Conservation (phyloP, 2,329 filamentous ascomycete species). For the Colletotrichum filicis region DNA sequence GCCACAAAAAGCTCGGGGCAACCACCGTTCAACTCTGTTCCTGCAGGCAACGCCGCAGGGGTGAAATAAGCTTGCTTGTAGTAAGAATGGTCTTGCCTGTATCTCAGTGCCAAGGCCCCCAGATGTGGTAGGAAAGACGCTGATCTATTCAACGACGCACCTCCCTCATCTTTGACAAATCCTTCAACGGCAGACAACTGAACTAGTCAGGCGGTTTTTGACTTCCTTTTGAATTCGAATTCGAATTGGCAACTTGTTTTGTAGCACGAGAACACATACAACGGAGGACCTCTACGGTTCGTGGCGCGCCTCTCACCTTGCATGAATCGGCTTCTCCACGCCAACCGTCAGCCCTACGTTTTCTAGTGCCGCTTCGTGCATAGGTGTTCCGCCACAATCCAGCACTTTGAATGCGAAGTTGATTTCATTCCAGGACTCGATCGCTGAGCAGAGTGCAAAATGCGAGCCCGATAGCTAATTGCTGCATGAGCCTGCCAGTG, state of each 20-base stretch:
- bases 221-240: neutral
- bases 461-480: neutral
- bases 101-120: neutral
- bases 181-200: neutral
- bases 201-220: neutral
- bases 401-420: neutral
- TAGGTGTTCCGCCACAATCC: neutral
- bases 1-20: neutral
- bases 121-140: neutral
- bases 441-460: neutral
- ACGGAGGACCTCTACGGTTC: neutral
- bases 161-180: neutral
- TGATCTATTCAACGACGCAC: neutral
- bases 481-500: neutral
- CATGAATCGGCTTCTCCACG: neutral
- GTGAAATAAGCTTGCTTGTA: conserved; percentile 8
- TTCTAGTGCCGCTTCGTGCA: neutral
- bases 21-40: neutral
- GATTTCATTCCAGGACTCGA: neutral
- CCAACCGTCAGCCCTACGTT: conserved; percentile 21
- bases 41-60: neutral
- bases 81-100: conserved; percentile 12
- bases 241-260: neutral
- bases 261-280: no score
- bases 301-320: neutral